Percentiles rank a stretch among this genome's conserved stretches.
These are phyloP conservation scores for Mallotus japonicus DNA, from an alignment of 441 rosid species.

Conservation along the genomic window DNA sequence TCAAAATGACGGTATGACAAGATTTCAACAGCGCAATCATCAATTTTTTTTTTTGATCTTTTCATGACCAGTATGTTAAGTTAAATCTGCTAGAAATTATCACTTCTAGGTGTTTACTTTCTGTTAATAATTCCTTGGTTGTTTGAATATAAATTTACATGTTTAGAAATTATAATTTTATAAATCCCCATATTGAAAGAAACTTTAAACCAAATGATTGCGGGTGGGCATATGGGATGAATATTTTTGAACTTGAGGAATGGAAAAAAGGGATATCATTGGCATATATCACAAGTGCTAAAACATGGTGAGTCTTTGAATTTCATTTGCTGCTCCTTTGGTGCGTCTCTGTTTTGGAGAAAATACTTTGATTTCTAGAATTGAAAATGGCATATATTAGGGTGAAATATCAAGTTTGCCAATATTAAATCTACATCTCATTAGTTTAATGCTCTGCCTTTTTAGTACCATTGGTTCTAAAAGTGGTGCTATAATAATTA, in stretches of 20 bases:
- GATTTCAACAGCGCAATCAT: constrained; percentile 13
- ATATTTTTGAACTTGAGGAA: constrained; percentile 80
- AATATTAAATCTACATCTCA: background rate
- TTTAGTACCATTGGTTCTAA: background rate
- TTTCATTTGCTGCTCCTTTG: background rate
- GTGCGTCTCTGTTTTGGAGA: too few species aligned
- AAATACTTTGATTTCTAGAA: background rate
- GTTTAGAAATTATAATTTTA: constrained; percentile 47
- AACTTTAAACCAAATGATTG: constrained; percentile 94
- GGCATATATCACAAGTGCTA: constrained; percentile 99
- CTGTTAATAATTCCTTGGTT: constrained; percentile 12
- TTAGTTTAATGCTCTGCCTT: background rate
- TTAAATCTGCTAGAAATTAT: background rate
- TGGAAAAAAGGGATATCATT: constrained; percentile 94
- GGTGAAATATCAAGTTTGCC: background rate
- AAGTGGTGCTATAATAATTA: background rate
- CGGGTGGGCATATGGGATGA: constrained; percentile 99
- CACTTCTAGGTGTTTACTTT: background rate
- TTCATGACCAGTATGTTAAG: constrained; percentile 16
- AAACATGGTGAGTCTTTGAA: constrained; percentile 62
- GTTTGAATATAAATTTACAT: background rate
- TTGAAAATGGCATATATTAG: background rate
- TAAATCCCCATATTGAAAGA: constrained; percentile 84
- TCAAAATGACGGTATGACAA: constrained; percentile 86
- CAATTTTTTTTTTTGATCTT: background rate